Percentiles rank a stretch among this genome's conserved stretches.
These are phyloP conservation scores for Imleria badia DNA, from an alignment of 768 basidiomycete genomes.

Conservation along the genomic window DNA sequence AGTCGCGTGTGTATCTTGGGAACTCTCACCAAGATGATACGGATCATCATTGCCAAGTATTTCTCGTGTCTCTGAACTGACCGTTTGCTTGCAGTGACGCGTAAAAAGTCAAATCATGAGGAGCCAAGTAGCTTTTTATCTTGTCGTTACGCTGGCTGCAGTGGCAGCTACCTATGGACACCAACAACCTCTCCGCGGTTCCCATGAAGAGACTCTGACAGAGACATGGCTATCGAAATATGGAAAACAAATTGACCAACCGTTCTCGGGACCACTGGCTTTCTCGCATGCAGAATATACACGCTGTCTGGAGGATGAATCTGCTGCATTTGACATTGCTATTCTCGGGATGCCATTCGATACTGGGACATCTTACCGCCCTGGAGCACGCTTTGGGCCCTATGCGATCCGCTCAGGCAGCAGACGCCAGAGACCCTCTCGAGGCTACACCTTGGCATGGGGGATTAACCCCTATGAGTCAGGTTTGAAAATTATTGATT, in stretches of 20 bases:
- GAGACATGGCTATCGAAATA: conserved; percentile 71
- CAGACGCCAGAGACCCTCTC: conserved; percentile 59
- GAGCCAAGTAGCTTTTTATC: neutral
- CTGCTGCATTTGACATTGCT: conserved; percentile 52
- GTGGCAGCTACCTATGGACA: neutral
- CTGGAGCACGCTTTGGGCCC: conserved; percentile 85
- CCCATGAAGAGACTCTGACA: conserved; percentile 1
- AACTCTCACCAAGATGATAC: neutral
- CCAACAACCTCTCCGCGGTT: conserved; percentile 16
- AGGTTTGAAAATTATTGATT: conserved; percentile 68
- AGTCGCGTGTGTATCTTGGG: neutral
- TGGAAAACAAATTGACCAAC: conserved; percentile 68
- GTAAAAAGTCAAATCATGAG: conserved; percentile 10
- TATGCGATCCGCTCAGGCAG: conserved; percentile 81
- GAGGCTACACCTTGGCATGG: conserved; percentile 74
- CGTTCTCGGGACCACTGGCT: conserved; percentile 76
- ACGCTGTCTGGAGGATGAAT: conserved; percentile 24
- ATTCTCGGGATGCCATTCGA: conserved; percentile 82
- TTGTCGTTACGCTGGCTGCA: neutral
- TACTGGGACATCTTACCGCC: conserved; percentile 54
- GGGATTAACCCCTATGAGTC: conserved; percentile 59
- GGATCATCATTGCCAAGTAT: neutral
- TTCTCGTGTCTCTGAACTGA: neutral
- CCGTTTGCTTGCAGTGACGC: neutral
- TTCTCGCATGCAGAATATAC: conserved; percentile 81